Percentiles rank a stretch among this genome's conserved stretches.
These are phyloP conservation scores for Capsicum chinense DNA, from an alignment of 257 asterid species.

Conservation along the genomic window DNA sequence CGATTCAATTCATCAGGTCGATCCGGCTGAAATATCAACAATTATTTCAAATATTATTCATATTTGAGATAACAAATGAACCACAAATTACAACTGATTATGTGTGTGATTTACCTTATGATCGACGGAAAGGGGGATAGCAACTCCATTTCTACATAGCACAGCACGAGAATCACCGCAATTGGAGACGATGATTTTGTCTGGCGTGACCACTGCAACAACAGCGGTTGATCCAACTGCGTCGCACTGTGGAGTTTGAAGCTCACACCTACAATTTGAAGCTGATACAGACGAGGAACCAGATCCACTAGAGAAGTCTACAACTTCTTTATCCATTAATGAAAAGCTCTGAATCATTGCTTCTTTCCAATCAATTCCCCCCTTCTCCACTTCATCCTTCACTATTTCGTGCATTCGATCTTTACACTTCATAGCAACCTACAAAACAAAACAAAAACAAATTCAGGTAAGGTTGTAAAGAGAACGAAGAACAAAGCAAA, in stretches of 20 bases:
- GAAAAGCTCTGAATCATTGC: slow-evolving; percentile 63
- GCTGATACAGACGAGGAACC: slow-evolving; percentile 19
- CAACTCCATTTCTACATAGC: slow-evolving; percentile 82
- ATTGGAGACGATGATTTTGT: slow-evolving; percentile 75
- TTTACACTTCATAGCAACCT: slow-evolving; percentile 87
- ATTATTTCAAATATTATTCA: neutral
- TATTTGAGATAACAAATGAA: neutral
- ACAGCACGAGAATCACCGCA: slow-evolving; percentile 99
- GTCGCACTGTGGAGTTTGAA: slow-evolving; percentile 86
- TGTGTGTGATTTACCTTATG: slow-evolving; percentile 59
- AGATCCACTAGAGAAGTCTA: slow-evolving; percentile 42
- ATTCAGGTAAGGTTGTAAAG: neutral
- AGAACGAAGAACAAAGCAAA: too few species aligned
- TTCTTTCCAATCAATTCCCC: slow-evolving; percentile 58
- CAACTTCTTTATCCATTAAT: slow-evolving; percentile 78
- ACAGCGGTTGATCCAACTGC: slow-evolving; percentile 99
- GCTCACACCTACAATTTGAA: slow-evolving; percentile 82
- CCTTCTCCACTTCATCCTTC: slow-evolving; percentile 53
- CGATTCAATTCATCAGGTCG: slow-evolving; percentile 56
- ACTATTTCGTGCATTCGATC: slow-evolving; percentile 95
- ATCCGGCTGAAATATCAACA: slow-evolving; percentile 36
- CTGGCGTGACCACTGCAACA: slow-evolving; percentile 74
- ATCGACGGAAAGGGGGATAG: slow-evolving; percentile 82
- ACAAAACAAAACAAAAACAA: neutral
- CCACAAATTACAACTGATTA: too few species aligned